Base-by-base conservation (phyloP, 1,139 yeast genomes). In the Suhomyces bribrorum region DNA sequence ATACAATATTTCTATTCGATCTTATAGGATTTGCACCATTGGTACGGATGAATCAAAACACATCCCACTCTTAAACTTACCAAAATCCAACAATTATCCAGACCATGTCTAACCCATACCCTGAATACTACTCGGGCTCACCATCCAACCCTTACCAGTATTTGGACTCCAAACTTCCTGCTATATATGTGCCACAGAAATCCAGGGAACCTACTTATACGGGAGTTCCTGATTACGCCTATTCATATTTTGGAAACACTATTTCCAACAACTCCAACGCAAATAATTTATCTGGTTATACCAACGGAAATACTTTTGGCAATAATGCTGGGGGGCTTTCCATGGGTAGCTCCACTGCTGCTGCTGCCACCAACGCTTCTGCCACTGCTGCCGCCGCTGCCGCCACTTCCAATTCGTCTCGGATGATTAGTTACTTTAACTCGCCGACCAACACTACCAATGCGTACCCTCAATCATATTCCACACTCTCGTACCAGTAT, bases 151-250 rank as follows among this genome's bases (percentile, higher is more conserved):
- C 14, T 24, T 41, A 44, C 36, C 41, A 34, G 16, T 34, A 36
- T 34, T 31, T 38, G 14, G 47, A 44, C 17, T 29, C 43, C 25
- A 44, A 41, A 22, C 33, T 44, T 18, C 47, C 47, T 23, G 41
- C 45, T 11, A 44, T 44, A 11, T 39, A 35, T 13, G 36, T 44
- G 9, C 45, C 45, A 30, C 28, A 22, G 23, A 20, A 20, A 20
- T 20, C 23, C 23, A 20, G 23, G 23, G 23, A n/a, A n/a, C n/a
- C n/a, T n/a, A n/a, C n/a, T n/a, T n/a, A n/a, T n/a, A n/a, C n/a
- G n/a, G n/a, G n/a, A n/a, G n/a, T n/a, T n/a, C n/a, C n/a, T n/a
- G 23, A 20, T 5, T 20, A 20, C 11, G 6, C 23, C 11, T 20
- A 20, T n/a, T 8, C 23, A 20, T 20, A 20, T 4, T 20, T 20